phyloP scores from a whole-genome alignment of 1,139 yeast genomes.

The Diutina ranongensis region DNA sequence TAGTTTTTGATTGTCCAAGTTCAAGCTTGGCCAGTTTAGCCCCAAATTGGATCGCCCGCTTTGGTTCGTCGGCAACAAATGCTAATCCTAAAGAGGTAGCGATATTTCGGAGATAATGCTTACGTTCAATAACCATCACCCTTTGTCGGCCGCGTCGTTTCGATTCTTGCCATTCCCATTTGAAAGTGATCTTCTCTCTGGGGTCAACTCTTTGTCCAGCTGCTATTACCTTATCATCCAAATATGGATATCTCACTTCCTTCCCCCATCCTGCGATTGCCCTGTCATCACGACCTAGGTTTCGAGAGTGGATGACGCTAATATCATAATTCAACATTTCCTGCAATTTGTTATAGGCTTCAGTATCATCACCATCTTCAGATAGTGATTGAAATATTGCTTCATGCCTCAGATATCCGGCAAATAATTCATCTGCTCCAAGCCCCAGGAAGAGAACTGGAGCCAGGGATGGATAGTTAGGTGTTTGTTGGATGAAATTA shows the following conservation, averaged over 20 bases:
- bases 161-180: constrained; percentile 19
- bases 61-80: constrained; percentile 63
- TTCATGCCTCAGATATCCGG: constrained; percentile 81
- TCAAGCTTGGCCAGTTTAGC: constrained; percentile 92
- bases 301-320: constrained; percentile 60
- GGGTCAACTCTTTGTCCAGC: constrained; percentile 12
- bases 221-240: constrained; percentile 51
- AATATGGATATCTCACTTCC: constrained; percentile 81
- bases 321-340: constrained; percentile 61
- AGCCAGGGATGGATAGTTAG: constrained; percentile 36
- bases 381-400: constrained; percentile 26
- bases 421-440: constrained; percentile 96
- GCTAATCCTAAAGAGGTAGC: constrained; percentile 42
- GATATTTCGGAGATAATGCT: constrained; percentile 49
- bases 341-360: constrained; percentile 16
- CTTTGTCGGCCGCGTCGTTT: constrained; percentile 19
- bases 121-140: constrained; percentile 32
- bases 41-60: constrained; percentile 94
- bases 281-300: constrained; percentile 84
- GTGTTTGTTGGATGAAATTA: not conserved
- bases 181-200: constrained; percentile 24
- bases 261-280: constrained; percentile 81
- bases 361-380: constrained; percentile 11
- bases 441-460: constrained; percentile 79
- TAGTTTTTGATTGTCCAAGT: constrained; percentile 50